A percentile compares a stretch with the other conserved stretches of the same genome.
These are phyloP conservation scores for Zygosaccharomyces siamensis DNA, from an alignment of 805 yeast genomes.

Conservation along the genomic window DNA sequence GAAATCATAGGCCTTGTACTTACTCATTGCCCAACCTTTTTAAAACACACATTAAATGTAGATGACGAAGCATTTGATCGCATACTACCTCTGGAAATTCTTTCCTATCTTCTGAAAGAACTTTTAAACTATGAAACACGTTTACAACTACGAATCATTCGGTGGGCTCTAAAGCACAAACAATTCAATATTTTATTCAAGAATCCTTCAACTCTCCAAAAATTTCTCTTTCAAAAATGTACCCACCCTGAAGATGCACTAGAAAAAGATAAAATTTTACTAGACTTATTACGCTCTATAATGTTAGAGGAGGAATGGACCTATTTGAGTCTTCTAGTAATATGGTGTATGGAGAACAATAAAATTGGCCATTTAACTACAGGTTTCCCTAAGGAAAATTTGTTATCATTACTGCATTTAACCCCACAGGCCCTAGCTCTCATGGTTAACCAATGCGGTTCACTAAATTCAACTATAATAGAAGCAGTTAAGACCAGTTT, in stretches of 20 bases:
- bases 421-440: slow-evolving; percentile 10
- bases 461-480: slow-evolving; percentile 9
- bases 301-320: slow-evolving; percentile 7
- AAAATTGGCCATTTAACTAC: not conserved
- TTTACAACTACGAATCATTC: slow-evolving; percentile 6
- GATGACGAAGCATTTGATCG: not conserved
- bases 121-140: slow-evolving; percentile 4
- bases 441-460: slow-evolving; percentile 13
- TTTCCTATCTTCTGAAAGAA: slow-evolving; percentile 3
- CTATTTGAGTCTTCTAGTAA: slow-evolving; percentile 6
- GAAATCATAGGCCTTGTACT: slow-evolving; percentile 9
- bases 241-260: not conserved
- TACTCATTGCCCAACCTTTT: slow-evolving; percentile 4
- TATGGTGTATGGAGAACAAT: slow-evolving; percentile 7
- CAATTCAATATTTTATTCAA: slow-evolving; percentile 6
- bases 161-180: slow-evolving; percentile 8
- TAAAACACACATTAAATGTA: not conserved
- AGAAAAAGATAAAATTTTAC: not conserved
- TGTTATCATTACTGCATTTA: not conserved
- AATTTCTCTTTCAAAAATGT: not conserved
- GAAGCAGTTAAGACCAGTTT: slow-evolving; percentile 8
- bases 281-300: not conserved
- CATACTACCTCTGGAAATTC: slow-evolving; percentile 8
- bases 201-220: not conserved
- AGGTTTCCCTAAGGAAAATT: slow-evolving; percentile 1